These are phyloP conservation scores for Mesembryanthemum crystallinum DNA, from an alignment of 148 eudicot species.

Conservation along the genomic window DNA sequence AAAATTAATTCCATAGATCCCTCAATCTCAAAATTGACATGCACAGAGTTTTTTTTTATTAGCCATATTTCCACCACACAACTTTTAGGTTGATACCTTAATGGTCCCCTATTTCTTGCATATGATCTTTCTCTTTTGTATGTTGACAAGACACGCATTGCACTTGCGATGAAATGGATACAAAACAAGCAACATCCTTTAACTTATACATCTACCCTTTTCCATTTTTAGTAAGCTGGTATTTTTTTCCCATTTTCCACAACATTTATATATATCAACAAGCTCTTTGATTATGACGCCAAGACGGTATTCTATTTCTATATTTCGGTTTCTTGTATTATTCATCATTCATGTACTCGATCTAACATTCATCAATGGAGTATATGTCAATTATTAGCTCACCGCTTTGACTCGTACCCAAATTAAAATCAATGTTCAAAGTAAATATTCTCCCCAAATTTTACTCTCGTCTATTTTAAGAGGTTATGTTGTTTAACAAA, in stretches of 20 bases:
- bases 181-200: slow-evolving; percentile 34
- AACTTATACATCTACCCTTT: slow-evolving; percentile 31
- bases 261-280: slow-evolving; percentile 24
- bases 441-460: no score
- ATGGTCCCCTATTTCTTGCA: slow-evolving; percentile 37
- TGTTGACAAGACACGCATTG: slow-evolving; percentile 40
- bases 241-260: slow-evolving; percentile 21
- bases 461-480: no score
- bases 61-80: slow-evolving; percentile 15
- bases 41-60: no score
- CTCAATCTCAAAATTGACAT: background rate
- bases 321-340: background rate
- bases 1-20: background rate
- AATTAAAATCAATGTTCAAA: no score
- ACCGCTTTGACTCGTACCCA: no score
- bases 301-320: slow-evolving; percentile 18
- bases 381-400: no score
- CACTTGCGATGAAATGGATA: slow-evolving; percentile 35
- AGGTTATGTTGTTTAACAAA: no score
- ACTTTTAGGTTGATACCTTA: slow-evolving; percentile 24
- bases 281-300: slow-evolving; percentile 25
- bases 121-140: slow-evolving; percentile 20
- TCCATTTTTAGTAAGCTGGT: slow-evolving; percentile 28
- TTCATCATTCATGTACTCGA: no score
- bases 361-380: no score